Conservation (phyloP, 805 yeast genomes). For the Millerozyma miso region DNA sequence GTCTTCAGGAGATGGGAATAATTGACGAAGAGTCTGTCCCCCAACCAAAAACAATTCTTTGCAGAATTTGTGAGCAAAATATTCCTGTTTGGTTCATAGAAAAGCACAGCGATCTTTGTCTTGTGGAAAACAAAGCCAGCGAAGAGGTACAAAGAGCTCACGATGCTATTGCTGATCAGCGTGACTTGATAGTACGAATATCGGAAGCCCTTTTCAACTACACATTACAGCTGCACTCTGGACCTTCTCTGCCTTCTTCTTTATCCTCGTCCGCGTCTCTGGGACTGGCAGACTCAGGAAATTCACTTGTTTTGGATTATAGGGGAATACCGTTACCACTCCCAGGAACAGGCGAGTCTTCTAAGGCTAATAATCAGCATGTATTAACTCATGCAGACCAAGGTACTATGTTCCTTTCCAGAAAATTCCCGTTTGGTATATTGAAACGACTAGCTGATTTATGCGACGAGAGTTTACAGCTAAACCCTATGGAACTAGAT, state of each 20-base stretch:
- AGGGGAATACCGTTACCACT: conserved; percentile 53
- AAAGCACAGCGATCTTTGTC: conserved; percentile 81
- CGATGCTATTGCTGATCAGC: conserved; percentile 72
- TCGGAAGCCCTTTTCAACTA: conserved; percentile 32
- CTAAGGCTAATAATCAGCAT: conserved; percentile 16
- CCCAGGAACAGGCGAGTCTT: conserved; percentile 11
- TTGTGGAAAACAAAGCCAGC: conserved; percentile 77
- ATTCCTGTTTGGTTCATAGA: conserved; percentile 98
- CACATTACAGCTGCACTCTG: neutral
- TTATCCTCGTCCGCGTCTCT: conserved; percentile 15
- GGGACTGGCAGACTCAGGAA: conserved; percentile 7
- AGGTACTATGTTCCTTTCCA: conserved; percentile 36
- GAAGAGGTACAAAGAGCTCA: conserved; percentile 72
- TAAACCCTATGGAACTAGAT: conserved; percentile 52
- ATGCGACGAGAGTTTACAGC: conserved; percentile 68
- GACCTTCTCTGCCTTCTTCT: conserved; percentile 8
- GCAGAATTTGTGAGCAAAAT: conserved; percentile 86
- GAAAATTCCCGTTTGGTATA: conserved; percentile 61
- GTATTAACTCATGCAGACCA: conserved; percentile 10
- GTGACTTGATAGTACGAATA: conserved; percentile 43
- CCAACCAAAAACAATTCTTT: conserved; percentile 74
- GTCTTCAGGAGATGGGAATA: conserved; percentile 59
- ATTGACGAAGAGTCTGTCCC: conserved; percentile 65
- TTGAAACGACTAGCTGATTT: conserved; percentile 55
- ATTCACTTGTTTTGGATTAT: conserved; percentile 40